Evolutionary conservation across 2,329 filamentous ascomycete genomes (phyloP).

Genomic region (Zelopaecilomyces penicillatus): DNA sequence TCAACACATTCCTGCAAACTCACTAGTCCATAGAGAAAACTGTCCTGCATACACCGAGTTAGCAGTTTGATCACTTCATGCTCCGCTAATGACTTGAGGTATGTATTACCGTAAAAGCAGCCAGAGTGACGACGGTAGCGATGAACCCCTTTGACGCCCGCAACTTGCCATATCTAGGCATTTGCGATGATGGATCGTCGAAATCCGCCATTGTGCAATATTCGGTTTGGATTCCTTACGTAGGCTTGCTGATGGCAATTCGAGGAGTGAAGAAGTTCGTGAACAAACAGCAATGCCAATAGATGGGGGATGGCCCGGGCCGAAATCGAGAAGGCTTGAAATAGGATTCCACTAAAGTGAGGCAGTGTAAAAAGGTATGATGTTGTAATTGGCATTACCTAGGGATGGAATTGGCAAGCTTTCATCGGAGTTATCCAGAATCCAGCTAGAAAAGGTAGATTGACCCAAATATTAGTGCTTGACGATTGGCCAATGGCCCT

Average conservation of each 20-base stretch:
- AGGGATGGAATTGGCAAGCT: too few species aligned
- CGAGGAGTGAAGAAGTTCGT: too few species aligned
- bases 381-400: too few species aligned
- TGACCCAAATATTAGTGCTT: too few species aligned
- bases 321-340: too few species aligned
- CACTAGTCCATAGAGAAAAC: neutral
- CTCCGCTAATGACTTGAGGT: neutral
- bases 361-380: too few species aligned
- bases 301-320: too few species aligned
- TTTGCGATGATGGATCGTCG: neutral
- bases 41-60: neutral
- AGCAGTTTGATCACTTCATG: neutral
- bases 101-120: neutral
- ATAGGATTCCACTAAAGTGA: too few species aligned
- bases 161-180: neutral
- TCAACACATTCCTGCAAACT: neutral
- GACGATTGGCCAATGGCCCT: too few species aligned
- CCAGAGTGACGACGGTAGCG: neutral
- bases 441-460: too few species aligned
- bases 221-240: neutral
- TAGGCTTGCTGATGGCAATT: neutral
- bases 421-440: too few species aligned
- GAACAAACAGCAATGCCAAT: neutral
- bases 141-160: neutral
- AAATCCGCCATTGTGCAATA: neutral